Evolutionary conservation across 208 protist species (phyloP).

Genomic region (Crithidia brevicula): DNA sequence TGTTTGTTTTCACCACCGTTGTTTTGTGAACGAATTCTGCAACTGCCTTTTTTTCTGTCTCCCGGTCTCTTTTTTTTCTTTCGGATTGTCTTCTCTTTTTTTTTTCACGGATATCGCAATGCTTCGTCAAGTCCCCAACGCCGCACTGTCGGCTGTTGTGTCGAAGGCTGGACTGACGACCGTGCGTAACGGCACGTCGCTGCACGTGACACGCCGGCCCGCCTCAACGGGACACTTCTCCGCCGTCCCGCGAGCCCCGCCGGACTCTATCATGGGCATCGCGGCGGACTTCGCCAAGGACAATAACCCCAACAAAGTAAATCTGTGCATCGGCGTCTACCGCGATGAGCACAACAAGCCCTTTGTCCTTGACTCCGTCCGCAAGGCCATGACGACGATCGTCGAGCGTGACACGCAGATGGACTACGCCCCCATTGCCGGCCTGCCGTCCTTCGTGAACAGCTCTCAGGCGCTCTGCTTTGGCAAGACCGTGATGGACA

Average conservation of each 20-base stretch:
- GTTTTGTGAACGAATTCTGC: not conserved
- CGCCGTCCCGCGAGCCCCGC: slow-evolving; percentile 46
- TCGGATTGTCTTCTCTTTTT: not conserved
- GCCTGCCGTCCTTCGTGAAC: slow-evolving; percentile 81
- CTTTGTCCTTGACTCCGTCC: slow-evolving; percentile 91
- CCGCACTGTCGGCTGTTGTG: not conserved
- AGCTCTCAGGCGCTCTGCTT: slow-evolving; percentile 87
- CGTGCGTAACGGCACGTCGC: not conserved
- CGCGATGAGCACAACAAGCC: slow-evolving; percentile 93
- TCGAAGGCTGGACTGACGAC: not conserved
- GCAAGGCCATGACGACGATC: slow-evolving; percentile 54
- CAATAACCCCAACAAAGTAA: slow-evolving; percentile 91
- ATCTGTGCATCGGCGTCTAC: slow-evolving; percentile 98
- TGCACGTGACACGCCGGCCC: not conserved
- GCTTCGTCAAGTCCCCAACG: slow-evolving; percentile 13
- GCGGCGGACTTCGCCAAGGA: slow-evolving; percentile 73
- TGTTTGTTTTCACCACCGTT: not conserved
- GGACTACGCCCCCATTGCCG: slow-evolving; percentile 97
- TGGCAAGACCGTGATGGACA: slow-evolving; percentile 58
- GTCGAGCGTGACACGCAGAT: slow-evolving; percentile 49
- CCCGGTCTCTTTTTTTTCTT: not conserved
- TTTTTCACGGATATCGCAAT: not conserved
- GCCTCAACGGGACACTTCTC: slow-evolving; percentile 46
- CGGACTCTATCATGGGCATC: slow-evolving; percentile 81
- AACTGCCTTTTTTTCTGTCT: slow-evolving; percentile 3